A percentile compares a stretch with the other conserved stretches of the same genome.
These are phyloP conservation scores for Nyctanthes arbortristis DNA, from an alignment of 257 asterid species.

Conservation along the genomic window DNA sequence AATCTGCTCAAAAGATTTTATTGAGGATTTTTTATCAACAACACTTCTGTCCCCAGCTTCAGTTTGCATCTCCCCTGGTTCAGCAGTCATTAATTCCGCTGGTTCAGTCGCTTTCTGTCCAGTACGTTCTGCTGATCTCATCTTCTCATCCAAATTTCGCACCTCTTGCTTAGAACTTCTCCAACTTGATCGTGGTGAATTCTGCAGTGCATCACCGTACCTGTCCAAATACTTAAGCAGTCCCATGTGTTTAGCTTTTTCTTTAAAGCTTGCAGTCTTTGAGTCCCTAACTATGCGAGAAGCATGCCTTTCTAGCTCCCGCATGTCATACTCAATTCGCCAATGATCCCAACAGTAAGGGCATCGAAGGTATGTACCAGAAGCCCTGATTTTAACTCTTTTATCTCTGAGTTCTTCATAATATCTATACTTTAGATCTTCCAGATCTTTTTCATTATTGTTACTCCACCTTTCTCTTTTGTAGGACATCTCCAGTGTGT, in stretches of 20 bases:
- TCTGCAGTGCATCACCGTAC: constrained; percentile 32
- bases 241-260: constrained; percentile 69
- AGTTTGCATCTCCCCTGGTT: constrained; percentile 31
- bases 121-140: constrained; percentile 7
- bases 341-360: constrained; percentile 57
- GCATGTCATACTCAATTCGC: constrained; percentile 47
- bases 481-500: constrained; percentile 53
- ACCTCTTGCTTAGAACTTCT: constrained; percentile 30
- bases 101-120: constrained; percentile 3
- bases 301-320: constrained; percentile 69
- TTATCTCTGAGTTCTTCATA: constrained; percentile 59
- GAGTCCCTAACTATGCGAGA: constrained; percentile 65
- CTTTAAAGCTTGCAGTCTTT: constrained; percentile 57
- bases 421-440: constrained; percentile 48
- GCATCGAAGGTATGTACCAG: constrained; percentile 53
- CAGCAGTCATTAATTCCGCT: constrained; percentile 1
- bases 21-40: constrained; percentile 9
- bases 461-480: constrained; percentile 38
- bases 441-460: constrained; percentile 37
- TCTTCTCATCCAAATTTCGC: constrained; percentile 23
- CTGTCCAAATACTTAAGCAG: constrained; percentile 64
- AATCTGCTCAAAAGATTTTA: constrained; percentile 13
- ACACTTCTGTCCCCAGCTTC: constrained; percentile 15
- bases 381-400: constrained; percentile 41
- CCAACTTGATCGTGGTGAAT: constrained; percentile 27